Evolutionary conservation across 2,329 filamentous ascomycete genomes (phyloP), one percentile per base, ranked within the genome.

Genomic region (Grosmannia penicillata): DNA sequence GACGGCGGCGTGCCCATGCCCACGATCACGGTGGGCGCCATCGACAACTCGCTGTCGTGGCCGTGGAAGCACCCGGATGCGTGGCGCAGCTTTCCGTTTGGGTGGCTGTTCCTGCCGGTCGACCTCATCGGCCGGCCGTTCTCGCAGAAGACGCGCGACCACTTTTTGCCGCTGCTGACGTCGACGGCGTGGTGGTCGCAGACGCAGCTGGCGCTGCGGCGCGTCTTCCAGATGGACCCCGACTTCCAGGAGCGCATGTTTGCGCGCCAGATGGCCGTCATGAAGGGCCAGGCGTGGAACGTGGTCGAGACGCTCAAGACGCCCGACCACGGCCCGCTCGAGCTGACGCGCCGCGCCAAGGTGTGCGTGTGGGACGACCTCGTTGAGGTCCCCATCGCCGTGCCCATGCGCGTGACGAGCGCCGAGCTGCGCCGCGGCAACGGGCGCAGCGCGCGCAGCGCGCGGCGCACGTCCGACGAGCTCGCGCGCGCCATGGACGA

Each of bases 241-340:
- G 91, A 98, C 59, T 98, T 98, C 58, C 85, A 96, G 56, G 91
- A 98, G 61, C 81, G 84, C 59, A 98, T 98, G 91, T 98, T 94
- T 60, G 85, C 85, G n/a, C 78, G 84, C 48, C 91, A 98, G 54
- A 93, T 98, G 44, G 89, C 91, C 1, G 91, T 98, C 42, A 94
- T 98, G 85, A 98, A 98, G 60, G 91, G 91, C 10, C 91, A 98
- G 55, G 91, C 91, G 1, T 98, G 91, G 86, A 98, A 98, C 54
- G 91, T 98, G 0, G 91, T 98, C 5, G 91, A 98, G 62, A 95
- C 91, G 1, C 69, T 98, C 44, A 98, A 98, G 57, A 82, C 82
- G 15, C 68, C 75, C 1, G 91, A 96, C 52, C 89, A 96, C 53
- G 91, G 91, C 0, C 91, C 91, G 0, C 65, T 98, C 15, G 91